Conservation (phyloP, 164 flowering plant species). For the Berberis thunbergii region DNA sequence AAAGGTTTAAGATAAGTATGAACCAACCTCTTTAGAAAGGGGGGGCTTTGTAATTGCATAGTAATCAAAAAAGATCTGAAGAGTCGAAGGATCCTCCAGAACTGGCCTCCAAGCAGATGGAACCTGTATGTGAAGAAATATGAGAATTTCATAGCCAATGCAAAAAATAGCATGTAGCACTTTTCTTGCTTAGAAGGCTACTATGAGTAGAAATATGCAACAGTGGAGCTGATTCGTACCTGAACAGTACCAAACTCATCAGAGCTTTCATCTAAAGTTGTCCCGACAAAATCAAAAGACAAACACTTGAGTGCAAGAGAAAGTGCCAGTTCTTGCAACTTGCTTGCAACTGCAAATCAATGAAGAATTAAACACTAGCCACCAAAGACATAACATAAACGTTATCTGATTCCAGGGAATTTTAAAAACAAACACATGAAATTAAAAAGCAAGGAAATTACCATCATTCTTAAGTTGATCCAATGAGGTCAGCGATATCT, state of each 20-base stretch:
- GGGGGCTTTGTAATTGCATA: constrained; percentile 74
- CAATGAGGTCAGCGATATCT: constrained; percentile 77
- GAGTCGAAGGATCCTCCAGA: constrained; percentile 77
- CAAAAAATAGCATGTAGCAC: background rate
- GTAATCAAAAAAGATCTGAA: constrained; percentile 94
- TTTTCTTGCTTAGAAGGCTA: background rate
- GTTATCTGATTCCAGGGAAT: too few species aligned
- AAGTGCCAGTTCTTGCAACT: constrained; percentile 75
- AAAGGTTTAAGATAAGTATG: background rate
- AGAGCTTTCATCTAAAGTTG: constrained; percentile 95
- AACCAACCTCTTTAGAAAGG: constrained; percentile 84
- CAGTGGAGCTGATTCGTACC: constrained; percentile 26
- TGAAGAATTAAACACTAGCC: constrained; percentile 4
- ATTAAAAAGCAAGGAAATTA: constrained; percentile 16
- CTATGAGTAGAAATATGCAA: background rate
- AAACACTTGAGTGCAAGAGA: constrained; percentile 81
- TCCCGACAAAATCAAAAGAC: constrained; percentile 95
- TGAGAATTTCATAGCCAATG: background rate
- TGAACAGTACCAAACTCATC: constrained; percentile 98
- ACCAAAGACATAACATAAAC: too few species aligned
- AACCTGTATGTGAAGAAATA: constrained; percentile 35
- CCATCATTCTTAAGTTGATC: constrained; percentile 77
- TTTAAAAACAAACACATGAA: too few species aligned
- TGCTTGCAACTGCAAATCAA: constrained; percentile 44
- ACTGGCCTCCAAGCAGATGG: constrained; percentile 83